A percentile compares a stretch with the other conserved stretches of the same genome.
These are phyloP conservation scores for Metarhizium humberi DNA, from an alignment of 2,329 filamentous ascomycete genomes.

Conservation along the genomic window DNA sequence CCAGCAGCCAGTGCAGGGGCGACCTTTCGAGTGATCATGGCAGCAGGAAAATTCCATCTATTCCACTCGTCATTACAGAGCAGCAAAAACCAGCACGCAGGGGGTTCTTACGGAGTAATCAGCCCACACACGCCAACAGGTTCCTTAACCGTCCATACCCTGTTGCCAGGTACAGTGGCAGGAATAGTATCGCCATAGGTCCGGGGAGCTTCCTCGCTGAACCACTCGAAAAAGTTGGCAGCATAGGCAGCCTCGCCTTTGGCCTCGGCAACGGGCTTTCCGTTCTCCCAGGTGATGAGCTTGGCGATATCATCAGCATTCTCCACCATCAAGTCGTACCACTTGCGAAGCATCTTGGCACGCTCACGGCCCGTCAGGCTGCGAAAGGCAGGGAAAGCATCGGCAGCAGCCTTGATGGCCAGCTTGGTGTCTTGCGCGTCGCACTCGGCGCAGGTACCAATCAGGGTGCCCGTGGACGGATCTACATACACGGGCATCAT, in stretches of 20 bases:
- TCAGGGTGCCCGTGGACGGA: conserved; percentile 70
- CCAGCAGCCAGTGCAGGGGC: conserved; percentile 80
- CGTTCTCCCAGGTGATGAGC: conserved; percentile 84
- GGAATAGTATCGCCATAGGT: conserved; percentile 68
- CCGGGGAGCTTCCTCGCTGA: conserved; percentile 67
- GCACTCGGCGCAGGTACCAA: conserved; percentile 82
- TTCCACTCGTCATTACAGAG: background rate
- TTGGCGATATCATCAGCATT: conserved; percentile 74
- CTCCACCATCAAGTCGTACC: conserved; percentile 72
- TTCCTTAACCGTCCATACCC: conserved; percentile 71
- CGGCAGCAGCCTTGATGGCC: conserved; percentile 75
- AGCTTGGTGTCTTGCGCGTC: conserved; percentile 64
- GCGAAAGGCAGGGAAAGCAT: conserved; percentile 64
- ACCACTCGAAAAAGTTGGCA: conserved; percentile 72
- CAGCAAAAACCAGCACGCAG: background rate
- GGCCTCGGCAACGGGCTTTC: conserved; percentile 71
- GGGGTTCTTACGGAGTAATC: conserved; percentile 56
- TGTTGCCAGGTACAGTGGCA: conserved; percentile 59
- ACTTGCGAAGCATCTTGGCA: conserved; percentile 63
- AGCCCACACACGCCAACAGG: conserved; percentile 76
- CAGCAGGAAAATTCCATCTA: conserved; percentile 76
- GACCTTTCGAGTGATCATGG: conserved; percentile 65
- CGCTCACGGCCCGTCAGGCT: conserved; percentile 66
- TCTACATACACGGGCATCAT: conserved; percentile 33
- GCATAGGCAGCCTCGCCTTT: conserved; percentile 65